Evolutionary conservation across 805 yeast genomes (phyloP), one percentile per base, ranked within the genome.

Genomic region (Lipomyces lipofer): DNA sequence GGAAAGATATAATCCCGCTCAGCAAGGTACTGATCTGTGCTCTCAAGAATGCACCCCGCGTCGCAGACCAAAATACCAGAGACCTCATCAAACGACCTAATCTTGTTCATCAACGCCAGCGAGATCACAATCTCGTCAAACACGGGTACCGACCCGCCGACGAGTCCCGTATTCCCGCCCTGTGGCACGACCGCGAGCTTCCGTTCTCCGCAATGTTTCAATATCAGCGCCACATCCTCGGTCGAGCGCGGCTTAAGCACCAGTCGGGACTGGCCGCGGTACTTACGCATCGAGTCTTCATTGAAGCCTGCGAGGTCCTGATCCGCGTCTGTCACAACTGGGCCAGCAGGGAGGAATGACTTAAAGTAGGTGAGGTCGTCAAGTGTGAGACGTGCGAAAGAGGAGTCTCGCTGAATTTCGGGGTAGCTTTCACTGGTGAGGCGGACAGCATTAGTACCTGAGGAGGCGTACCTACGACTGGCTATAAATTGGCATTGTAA

Each of bases 81-180:
- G 29, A 83, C 84, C 10, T 75, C 68, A 67, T 91, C 97, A 68
- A 91, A 92, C 1, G 87, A 79, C 68, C 96, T 81, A 49, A 92
- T 78, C 66, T 85, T 79, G 76, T 88, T 88, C 75, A 92, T 64
- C 64, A 78, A 79, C 32, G 86, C 72, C 46, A 90, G 73, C 2
- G 89, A 85, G 22, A 91, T 63, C 22, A 91, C 79, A 47, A 91
- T 81, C 72, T 91, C 98, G 70, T 91, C 98, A 70, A 89, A 91
- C 0, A 91, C 84, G 0, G 97, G 97, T 17, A 84, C 81, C 4
- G 96, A 86, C 3, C 97, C 98, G 60, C 97, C 98, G 39, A 91
- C 98, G 43, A 91, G 78, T 25, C 97, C 97, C 1, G 97, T 92
- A 72, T 92, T 91, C 63, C 98, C 98, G 67, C 97, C 97, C 73